A percentile compares a stretch with the other conserved stretches of the same genome.
phyloP scores from a whole-genome alignment of 441 rosid species.

The Arabidopsis hybrid region DNA sequence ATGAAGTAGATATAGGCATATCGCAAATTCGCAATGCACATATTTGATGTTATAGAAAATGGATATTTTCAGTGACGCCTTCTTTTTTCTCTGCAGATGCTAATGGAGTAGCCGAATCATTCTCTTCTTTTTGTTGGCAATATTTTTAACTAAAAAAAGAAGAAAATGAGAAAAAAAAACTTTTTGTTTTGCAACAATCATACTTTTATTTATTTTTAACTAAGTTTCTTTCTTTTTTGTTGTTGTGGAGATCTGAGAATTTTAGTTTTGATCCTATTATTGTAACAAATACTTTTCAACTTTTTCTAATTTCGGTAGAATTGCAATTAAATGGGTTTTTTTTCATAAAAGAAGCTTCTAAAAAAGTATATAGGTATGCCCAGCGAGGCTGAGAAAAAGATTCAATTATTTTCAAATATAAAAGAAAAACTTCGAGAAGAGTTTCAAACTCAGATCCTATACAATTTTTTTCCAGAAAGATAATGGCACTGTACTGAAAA shows the following conservation, averaged over 20 bases:
- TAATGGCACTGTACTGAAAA: background rate
- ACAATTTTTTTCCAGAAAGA: background rate
- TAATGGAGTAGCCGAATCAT: background rate
- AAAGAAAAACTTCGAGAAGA: background rate
- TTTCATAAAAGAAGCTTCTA: background rate
- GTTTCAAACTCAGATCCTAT: slow-evolving; percentile 1
- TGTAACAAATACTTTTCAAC: background rate
- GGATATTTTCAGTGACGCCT: background rate
- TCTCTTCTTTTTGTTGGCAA: background rate
- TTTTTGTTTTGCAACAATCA: too few relatives aligned
- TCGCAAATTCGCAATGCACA: background rate
- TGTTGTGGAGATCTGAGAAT: too few relatives aligned
- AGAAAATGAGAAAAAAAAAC: too few relatives aligned
- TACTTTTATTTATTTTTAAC: too few relatives aligned
- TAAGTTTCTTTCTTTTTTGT: too few relatives aligned
- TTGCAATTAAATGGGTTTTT: background rate
- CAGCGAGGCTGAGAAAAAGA: background rate
- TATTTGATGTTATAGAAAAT: background rate
- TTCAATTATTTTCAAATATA: background rate
- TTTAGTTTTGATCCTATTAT: background rate
- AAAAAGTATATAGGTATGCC: background rate
- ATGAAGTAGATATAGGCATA: background rate
- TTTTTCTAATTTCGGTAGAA: background rate
- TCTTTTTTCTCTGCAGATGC: background rate
- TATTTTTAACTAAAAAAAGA: background rate